These are phyloP conservation scores for Xylariaceae sp. DNA, from an alignment of 2,329 filamentous ascomycete genomes.

Conservation along the genomic window DNA sequence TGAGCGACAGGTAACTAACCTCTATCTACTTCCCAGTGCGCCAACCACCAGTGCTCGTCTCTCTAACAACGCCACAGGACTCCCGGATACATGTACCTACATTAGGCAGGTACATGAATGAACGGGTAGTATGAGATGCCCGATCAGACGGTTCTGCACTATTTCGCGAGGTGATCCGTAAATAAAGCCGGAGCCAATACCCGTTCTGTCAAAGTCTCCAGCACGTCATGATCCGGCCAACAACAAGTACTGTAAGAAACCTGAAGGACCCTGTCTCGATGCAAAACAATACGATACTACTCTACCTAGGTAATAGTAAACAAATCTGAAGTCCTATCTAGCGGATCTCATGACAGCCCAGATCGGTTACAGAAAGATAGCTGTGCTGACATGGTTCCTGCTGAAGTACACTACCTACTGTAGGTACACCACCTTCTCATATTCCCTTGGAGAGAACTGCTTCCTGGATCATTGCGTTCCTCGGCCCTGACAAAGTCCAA, in stretches of 20 bases:
- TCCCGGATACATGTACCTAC: neutral
- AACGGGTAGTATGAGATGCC: neutral
- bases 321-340: neutral
- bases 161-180: neutral
- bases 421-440: too few species aligned
- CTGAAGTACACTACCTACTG: too few species aligned
- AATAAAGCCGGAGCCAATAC: conserved; percentile 8
- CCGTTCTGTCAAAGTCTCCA: conserved; percentile 5
- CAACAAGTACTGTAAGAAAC: neutral
- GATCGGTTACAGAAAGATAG: neutral
- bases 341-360: neutral
- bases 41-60: neutral
- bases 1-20: too few species aligned
- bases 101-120: neutral
- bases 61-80: neutral
- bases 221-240: conserved; percentile 8
- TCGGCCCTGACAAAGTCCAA: neutral
- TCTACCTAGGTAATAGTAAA: too few species aligned
- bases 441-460: neutral
- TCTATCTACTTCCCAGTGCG: neutral
- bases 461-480: neutral
- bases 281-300: neutral
- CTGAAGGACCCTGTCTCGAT: neutral
- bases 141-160: conserved; percentile 7
- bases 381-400: too few species aligned